Base-by-base conservation (phyloP, 2,329 filamentous ascomycete genomes). In the Talaromyces atroroseus region DNA sequence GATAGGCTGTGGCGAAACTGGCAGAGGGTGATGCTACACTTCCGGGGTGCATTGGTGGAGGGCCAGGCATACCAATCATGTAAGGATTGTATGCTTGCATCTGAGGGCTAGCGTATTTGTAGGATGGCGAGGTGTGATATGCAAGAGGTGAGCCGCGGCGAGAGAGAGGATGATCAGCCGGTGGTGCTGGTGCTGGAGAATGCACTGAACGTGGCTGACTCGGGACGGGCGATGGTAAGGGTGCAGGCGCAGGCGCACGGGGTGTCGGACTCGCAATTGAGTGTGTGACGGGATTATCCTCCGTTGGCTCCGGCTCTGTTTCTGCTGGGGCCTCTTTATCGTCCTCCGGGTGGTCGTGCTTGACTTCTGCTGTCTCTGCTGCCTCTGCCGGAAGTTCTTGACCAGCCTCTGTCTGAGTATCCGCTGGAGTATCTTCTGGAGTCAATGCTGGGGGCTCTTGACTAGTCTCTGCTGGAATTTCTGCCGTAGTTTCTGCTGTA, bases 11-110 rank as follows among this genome's bases (percentile, higher is more conserved):
- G 34, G 65, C 60, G 60, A 65, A 69, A 56, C 65, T 64, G 21
- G 65, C 53, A 3, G 60, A 60, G n/a, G 66, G 66, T 21, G 65
- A 61, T 23, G 66, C 63, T 40, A 64, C 58, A 26, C 63, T 60
- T 44, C 57, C 63, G n/a, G 65, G 63, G 24, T 68, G 63, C 48
- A 66, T 64, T 45, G 66, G 32, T 65, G 36, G 67, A 65, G 11
- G 67, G 20, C 58, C 58, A 54, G 60, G 59, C 23, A 60, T 58
- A 24, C 71, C 72, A 62, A 73, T 68, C 58, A 63, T 61, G 21
- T 71, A 68, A 45, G 71, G 70, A 46, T 65, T 66, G 61, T 75
- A 72, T n/a, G 66, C 63, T 53, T 67, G 67, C 48, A 70, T 66
- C 48, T 71, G 66, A 21, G 73, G 72, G 49, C 67, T 72, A 64